These are phyloP conservation scores for Halenospora varia DNA, from an alignment of 495 filamentous ascomycete genomes.

Conservation along the genomic window DNA sequence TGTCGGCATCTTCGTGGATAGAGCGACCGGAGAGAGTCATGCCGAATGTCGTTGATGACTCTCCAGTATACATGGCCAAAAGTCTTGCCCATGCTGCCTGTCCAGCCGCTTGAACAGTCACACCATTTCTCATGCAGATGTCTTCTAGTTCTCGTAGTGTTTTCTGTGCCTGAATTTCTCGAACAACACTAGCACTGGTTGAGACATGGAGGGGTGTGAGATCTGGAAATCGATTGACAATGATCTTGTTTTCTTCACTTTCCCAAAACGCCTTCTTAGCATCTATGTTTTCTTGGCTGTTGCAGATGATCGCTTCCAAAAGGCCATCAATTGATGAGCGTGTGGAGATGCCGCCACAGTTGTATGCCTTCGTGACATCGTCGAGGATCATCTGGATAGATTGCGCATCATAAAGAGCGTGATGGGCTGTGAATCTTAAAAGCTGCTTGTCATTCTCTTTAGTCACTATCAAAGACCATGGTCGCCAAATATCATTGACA, in stretches of 20 bases:
- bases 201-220: conserved; percentile 56
- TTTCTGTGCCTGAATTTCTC: conserved; percentile 35
- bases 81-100: conserved; percentile 74
- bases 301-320: conserved; percentile 50
- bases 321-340: conserved; percentile 31
- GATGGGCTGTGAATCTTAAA: conserved; percentile 56
- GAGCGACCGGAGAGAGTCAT: conserved; percentile 69
- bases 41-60: conserved; percentile 63
- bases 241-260: conserved; percentile 42
- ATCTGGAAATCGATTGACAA: conserved; percentile 62
- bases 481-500: conserved; percentile 16
- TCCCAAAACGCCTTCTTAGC: conserved; percentile 57
- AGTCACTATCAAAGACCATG: conserved; percentile 42
- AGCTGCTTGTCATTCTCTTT: conserved; percentile 15
- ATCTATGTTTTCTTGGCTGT: conserved; percentile 30
- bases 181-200: conserved; percentile 31
- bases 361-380: conserved; percentile 44
- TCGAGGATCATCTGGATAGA: conserved; percentile 57
- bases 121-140: conserved; percentile 44
- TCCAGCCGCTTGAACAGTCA: conserved; percentile 66
- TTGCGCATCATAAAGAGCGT: conserved; percentile 77
- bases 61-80: conserved; percentile 68
- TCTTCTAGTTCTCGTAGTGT: conserved; percentile 43
- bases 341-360: conserved; percentile 19
- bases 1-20: conserved; percentile 40